These are phyloP conservation scores for Corynespora cassiicola DNA, from an alignment of 2,329 filamentous ascomycete species.

Conservation along the genomic window DNA sequence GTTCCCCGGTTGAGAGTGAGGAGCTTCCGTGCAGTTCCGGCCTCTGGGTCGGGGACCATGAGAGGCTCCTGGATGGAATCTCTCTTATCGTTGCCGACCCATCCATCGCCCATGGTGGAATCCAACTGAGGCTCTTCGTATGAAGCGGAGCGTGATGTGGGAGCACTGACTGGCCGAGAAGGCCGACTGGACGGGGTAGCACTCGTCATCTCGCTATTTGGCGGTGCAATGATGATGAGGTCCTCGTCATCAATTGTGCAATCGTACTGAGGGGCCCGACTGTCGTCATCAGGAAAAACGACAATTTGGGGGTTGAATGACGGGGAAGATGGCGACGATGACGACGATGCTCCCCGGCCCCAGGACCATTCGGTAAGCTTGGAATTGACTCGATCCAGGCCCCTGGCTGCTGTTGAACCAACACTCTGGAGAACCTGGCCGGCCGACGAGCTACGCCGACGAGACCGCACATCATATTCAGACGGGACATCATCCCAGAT, in stretches of 20 bases:
- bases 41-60: slow-evolving; percentile 12
- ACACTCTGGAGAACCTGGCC: slow-evolving; percentile 21
- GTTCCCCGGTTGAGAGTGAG: slow-evolving; percentile 6
- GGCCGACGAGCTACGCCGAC: slow-evolving; percentile 26
- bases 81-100: background rate
- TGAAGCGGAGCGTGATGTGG: slow-evolving; percentile 17
- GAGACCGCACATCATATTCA: slow-evolving; percentile 11
- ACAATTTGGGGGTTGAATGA: slow-evolving; percentile 32
- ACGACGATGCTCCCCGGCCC: slow-evolving; percentile 18
- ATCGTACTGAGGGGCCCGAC: slow-evolving; percentile 10
- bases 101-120: background rate
- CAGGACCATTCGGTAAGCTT: slow-evolving; percentile 40
- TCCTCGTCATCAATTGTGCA: slow-evolving; percentile 22
- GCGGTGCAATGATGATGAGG: slow-evolving; percentile 25
- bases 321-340: no score
- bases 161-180: slow-evolving; percentile 28
- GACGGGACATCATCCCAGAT: slow-evolving; percentile 37
- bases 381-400: slow-evolving; percentile 36
- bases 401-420: slow-evolving; percentile 17
- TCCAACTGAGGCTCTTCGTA: slow-evolving; percentile 10
- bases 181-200: slow-evolving; percentile 19
- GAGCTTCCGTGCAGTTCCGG: slow-evolving; percentile 3
- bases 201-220: slow-evolving; percentile 38
- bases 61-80: slow-evolving; percentile 3
- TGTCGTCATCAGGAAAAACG: slow-evolving; percentile 35